Evolutionary conservation across 371 early-diverging fungal genomes (phyloP).

Genomic region (Blastocladiella emersonii): DNA sequence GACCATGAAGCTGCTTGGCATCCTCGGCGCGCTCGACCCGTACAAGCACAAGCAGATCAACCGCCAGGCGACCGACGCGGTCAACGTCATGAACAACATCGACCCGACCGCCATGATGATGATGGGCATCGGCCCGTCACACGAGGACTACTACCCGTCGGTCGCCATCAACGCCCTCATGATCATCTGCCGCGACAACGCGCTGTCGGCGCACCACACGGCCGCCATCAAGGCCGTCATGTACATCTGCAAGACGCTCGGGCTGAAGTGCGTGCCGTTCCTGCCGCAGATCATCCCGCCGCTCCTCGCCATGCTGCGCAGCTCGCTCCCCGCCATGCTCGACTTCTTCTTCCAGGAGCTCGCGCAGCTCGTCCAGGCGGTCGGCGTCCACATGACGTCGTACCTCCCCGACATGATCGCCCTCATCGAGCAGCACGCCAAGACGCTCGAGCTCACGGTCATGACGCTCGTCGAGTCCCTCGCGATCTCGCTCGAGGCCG

Average conservation of each 20-base stretch:
- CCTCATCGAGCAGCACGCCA: slow-evolving; percentile 69
- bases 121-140: slow-evolving; percentile 60
- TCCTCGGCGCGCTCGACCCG: slow-evolving; percentile 91
- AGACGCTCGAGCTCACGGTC: slow-evolving; percentile 62
- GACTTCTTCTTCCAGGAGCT: slow-evolving; percentile 83
- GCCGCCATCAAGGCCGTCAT: slow-evolving; percentile 84
- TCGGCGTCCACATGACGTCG: slow-evolving; percentile 75
- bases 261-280: slow-evolving; percentile 43
- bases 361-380: slow-evolving; percentile 67
- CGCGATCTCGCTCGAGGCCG: slow-evolving; percentile 70
- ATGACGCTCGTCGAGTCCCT: slow-evolving; percentile 73
- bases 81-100: slow-evolving; percentile 11
- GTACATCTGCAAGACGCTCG: slow-evolving; percentile 81
- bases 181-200: slow-evolving; percentile 73
- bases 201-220: slow-evolving; percentile 66
- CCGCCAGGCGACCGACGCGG: neutral
- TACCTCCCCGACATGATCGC: slow-evolving; percentile 68
- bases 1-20: slow-evolving; percentile 80
- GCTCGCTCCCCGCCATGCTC: slow-evolving; percentile 59
- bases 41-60: slow-evolving; percentile 63
- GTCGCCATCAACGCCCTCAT: slow-evolving; percentile 82
- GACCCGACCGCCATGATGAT: slow-evolving; percentile 30
- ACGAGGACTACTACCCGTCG: slow-evolving; percentile 71
- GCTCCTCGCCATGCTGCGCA: slow-evolving; percentile 48
- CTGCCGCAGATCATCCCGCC: slow-evolving; percentile 41